A percentile compares a stretch with the other conserved stretches of the same genome.
Conservation (phyloP, 257 asterid species). For the Solanum pimpinellifolium region DNA sequence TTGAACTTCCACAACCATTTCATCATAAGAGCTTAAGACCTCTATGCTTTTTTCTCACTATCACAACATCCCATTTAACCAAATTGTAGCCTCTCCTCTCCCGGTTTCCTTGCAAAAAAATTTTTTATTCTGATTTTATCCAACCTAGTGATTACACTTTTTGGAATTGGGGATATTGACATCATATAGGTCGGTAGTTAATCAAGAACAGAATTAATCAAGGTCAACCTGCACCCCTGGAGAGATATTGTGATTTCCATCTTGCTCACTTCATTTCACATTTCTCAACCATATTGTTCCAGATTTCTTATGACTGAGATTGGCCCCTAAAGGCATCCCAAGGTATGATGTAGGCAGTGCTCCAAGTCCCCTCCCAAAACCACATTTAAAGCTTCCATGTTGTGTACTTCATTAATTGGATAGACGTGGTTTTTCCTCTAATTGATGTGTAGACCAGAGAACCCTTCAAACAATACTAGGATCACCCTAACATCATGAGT, state of each 20-base stretch:
- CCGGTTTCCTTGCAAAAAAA: not conserved
- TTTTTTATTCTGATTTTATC: not conserved
- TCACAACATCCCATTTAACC: not conserved
- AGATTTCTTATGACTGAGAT: not conserved
- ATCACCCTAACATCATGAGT: not conserved
- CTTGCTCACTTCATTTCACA: not conserved
- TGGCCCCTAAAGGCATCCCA: not conserved
- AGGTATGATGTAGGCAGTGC: not conserved
- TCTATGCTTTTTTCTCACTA: not conserved
- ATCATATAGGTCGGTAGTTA: not conserved
- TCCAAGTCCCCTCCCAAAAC: not conserved
- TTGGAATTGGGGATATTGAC: not conserved
- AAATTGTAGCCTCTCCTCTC: not conserved
- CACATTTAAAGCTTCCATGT: not conserved
- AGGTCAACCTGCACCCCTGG: not conserved
- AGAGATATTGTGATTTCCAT: not conserved
- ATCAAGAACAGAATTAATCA: not conserved
- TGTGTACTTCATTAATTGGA: not conserved
- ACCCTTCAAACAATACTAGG: not conserved
- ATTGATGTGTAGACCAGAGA: not conserved
- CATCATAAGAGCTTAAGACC: not conserved
- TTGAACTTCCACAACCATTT: not conserved
- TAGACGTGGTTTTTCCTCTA: not conserved
- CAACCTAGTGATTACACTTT: not conserved
- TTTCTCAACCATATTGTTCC: not conserved